Conservation (phyloP, 2,329 filamentous ascomycete species). For the Acrodontium crateriforme region DNA sequence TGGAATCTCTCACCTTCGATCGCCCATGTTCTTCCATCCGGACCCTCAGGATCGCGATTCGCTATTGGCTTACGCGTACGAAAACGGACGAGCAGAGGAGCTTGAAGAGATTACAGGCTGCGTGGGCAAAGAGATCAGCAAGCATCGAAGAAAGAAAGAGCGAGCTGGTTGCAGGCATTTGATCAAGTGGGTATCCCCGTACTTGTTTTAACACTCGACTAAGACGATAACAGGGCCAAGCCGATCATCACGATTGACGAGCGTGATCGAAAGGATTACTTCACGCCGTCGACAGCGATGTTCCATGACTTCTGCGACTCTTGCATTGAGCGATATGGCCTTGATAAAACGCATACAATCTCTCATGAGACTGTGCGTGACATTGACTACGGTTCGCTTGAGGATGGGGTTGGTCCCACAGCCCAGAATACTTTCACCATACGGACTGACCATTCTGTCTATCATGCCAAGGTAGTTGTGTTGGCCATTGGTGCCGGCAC, state of each 20-base stretch:
- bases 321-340: slow-evolving; percentile 27
- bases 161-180: no score
- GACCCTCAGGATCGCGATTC: slow-evolving; percentile 64
- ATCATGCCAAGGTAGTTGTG: slow-evolving; percentile 47
- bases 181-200: no score
- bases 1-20: slow-evolving; percentile 57
- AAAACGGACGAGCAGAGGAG: slow-evolving; percentile 46
- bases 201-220: no score
- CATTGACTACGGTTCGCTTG: slow-evolving; percentile 44
- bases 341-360: slow-evolving; percentile 40
- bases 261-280: slow-evolving; percentile 35
- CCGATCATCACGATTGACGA: slow-evolving; percentile 29
- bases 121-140: slow-evolving; percentile 67
- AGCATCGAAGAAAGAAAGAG: slow-evolving; percentile 60
- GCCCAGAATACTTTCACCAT: slow-evolving; percentile 51
- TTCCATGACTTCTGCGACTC: slow-evolving; percentile 30
- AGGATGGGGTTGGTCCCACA: slow-evolving; percentile 13
- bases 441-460: slow-evolving; percentile 41
- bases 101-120: slow-evolving; percentile 58
- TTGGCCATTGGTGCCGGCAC: slow-evolving; percentile 56
- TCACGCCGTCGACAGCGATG: slow-evolving; percentile 26
- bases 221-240: no score
- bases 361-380: slow-evolving; percentile 46
- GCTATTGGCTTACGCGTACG: slow-evolving; percentile 54
- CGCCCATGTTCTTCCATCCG: slow-evolving; percentile 72